phyloP scores from a whole-genome alignment of 495 filamentous ascomycete species.

The Pyrenopolyporus hunteri region DNA sequence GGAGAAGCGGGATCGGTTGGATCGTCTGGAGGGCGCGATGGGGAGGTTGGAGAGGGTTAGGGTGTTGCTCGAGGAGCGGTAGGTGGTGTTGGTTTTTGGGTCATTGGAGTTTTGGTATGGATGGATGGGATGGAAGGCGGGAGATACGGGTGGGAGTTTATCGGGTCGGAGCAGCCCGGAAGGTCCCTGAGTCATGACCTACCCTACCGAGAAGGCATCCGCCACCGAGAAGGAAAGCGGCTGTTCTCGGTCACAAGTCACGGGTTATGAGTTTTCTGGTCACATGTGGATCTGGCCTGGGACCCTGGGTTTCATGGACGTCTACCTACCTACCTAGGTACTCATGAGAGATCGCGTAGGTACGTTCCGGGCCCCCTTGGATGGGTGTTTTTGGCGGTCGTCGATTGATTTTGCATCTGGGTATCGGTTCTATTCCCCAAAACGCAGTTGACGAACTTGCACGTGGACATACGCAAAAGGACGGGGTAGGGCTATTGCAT shows the following conservation, averaged over 20 bases:
- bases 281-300: not conserved
- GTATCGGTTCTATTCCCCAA: not conserved
- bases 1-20: conserved; percentile 73
- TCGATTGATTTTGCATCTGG: conserved; percentile 6
- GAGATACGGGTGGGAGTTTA: not conserved
- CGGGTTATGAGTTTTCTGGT: conserved; percentile 14
- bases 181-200: conserved; percentile 7
- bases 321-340: not conserved
- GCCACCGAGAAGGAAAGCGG: not conserved
- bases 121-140: not conserved
- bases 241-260: conserved; percentile 13
- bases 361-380: no score
- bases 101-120: not conserved
- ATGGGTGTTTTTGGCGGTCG: not conserved
- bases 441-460: not conserved
- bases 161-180: not conserved
- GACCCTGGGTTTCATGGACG: not conserved
- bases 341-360: not conserved
- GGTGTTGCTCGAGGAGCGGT: conserved; percentile 54
- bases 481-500: conserved; percentile 2
- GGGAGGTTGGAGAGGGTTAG: conserved; percentile 76
- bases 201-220: no score
- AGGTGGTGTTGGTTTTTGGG: conserved; percentile 3
- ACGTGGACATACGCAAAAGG: not conserved
- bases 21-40: conserved; percentile 79